phyloP scores from a whole-genome alignment of 805 yeast species.

The Monosporozyma unispora region DNA sequence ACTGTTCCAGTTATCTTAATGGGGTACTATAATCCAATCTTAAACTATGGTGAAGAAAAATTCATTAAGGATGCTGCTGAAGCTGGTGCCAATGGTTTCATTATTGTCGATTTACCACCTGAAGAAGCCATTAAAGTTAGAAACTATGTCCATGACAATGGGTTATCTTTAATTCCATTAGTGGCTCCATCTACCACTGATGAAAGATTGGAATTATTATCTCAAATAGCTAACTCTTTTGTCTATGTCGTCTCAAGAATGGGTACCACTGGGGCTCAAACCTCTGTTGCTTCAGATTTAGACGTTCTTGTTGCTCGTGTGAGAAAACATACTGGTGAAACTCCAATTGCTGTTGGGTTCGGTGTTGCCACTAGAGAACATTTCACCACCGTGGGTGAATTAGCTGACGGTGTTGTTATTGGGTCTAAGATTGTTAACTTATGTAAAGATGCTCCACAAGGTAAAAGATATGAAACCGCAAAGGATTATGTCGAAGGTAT shows the following conservation, averaged over 20 bases:
- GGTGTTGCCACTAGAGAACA: slow-evolving; percentile 95
- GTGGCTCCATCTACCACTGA: slow-evolving; percentile 97
- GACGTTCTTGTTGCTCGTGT: slow-evolving; percentile 65
- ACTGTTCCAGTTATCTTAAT: slow-evolving; percentile 82
- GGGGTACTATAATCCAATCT: slow-evolving; percentile 97
- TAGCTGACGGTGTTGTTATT: slow-evolving; percentile 93
- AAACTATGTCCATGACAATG: slow-evolving; percentile 54
- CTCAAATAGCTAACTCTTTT: slow-evolving; percentile 87
- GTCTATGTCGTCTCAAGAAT: slow-evolving; percentile 93
- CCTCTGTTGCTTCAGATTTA: slow-evolving; percentile 54
- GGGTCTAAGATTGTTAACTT: slow-evolving; percentile 77
- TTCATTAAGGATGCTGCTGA: slow-evolving; percentile 67
- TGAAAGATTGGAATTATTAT: slow-evolving; percentile 68
- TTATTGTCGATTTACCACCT: slow-evolving; percentile 94
- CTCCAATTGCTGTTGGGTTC: slow-evolving; percentile 90
- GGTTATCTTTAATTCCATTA: slow-evolving; percentile 79
- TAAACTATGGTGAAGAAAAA: slow-evolving; percentile 80
- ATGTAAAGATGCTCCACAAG: slow-evolving; percentile 54
- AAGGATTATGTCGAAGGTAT: slow-evolving; percentile 60
- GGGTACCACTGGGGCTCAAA: slow-evolving; percentile 92
- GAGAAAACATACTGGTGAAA: slow-evolving; percentile 62
- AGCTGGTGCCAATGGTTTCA: slow-evolving; percentile 93
- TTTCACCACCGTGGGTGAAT: slow-evolving; percentile 63
- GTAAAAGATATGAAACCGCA: slow-evolving; percentile 53
- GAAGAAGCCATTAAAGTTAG: slow-evolving; percentile 92